A percentile compares a stretch with the other conserved stretches of the same genome.
Conservation (phyloP, 352 stramenopile genomes). For the Globisporangium solare region DNA sequence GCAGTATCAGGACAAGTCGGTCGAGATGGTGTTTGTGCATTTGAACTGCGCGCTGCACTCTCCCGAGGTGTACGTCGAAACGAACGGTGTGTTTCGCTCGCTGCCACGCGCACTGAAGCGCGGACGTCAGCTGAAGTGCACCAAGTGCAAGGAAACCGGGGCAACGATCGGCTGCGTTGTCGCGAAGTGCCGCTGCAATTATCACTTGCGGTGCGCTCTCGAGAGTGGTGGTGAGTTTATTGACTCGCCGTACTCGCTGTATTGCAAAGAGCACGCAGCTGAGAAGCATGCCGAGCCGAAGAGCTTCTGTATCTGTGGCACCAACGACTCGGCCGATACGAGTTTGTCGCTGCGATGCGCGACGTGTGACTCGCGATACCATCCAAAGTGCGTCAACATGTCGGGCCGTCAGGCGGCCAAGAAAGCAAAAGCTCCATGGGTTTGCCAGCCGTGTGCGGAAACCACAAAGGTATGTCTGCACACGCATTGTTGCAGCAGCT, state of each 20-base stretch:
- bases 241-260: slow-evolving; percentile 64
- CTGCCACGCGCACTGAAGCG: slow-evolving; percentile 71
- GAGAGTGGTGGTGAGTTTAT: slow-evolving; percentile 72
- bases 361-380: slow-evolving; percentile 62
- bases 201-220: slow-evolving; percentile 72
- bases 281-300: slow-evolving; percentile 34
- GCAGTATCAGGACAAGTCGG: slow-evolving; percentile 59
- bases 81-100: slow-evolving; percentile 78
- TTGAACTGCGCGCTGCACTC: slow-evolving; percentile 82
- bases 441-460: slow-evolving; percentile 28
- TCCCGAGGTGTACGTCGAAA: slow-evolving; percentile 77
- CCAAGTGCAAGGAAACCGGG: slow-evolving; percentile 54
- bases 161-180: slow-evolving; percentile 78
- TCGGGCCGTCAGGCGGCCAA: slow-evolving; percentile 56
- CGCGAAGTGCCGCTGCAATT: slow-evolving; percentile 72
- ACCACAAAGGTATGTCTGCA: slow-evolving; percentile 16
- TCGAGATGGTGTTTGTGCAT: slow-evolving; percentile 69
- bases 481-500: too few species aligned
- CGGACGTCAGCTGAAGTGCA: slow-evolving; percentile 73
- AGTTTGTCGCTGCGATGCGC: slow-evolving; percentile 53
- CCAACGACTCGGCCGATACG: slow-evolving; percentile 35
- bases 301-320: slow-evolving; percentile 45
- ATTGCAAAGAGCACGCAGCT: slow-evolving; percentile 59
- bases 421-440: slow-evolving; percentile 48
- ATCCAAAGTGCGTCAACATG: slow-evolving; percentile 81